phyloP scores from a whole-genome alignment of 2,329 filamentous ascomycete genomes.

The Diaporthe aspalathi region DNA sequence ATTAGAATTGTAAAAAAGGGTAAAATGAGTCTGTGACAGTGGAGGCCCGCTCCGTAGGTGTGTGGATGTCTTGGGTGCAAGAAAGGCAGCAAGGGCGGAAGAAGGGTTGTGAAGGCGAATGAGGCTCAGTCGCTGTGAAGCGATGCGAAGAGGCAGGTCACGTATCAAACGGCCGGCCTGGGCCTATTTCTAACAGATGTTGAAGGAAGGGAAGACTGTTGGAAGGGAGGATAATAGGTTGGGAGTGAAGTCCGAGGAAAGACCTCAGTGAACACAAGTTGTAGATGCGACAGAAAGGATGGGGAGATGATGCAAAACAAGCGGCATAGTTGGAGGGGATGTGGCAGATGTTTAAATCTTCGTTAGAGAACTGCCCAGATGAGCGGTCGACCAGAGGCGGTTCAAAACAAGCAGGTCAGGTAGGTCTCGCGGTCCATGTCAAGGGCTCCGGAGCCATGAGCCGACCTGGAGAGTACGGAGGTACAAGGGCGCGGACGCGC shows the following conservation, averaged over 20 bases:
- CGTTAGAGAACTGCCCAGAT: conserved; percentile 37
- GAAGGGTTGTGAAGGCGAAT: conserved; percentile 2
- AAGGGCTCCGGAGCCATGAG: conserved; percentile 35
- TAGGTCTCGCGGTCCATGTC: conserved; percentile 34
- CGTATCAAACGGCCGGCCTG: conserved; percentile 40
- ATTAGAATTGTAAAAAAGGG: conserved; percentile 33
- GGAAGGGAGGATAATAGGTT: conserved; percentile 20
- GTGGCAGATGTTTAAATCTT: conserved; percentile 40
- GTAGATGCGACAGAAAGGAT: conserved; percentile 29
- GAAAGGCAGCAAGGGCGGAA: conserved; percentile 1
- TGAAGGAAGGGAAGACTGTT: conserved; percentile 21
- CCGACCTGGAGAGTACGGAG: conserved; percentile 33
- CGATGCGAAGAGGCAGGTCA: conserved; percentile 33
- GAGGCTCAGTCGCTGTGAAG: conserved; percentile 33
- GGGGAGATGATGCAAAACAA: conserved; percentile 33
- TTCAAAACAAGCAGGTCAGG: conserved; percentile 34
- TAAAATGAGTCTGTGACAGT: conserved; percentile 32
- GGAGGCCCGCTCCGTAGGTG: conserved; percentile 39
- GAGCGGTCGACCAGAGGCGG: conserved; percentile 37
- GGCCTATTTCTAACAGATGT: conserved; percentile 31
- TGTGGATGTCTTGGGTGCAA: conserved; percentile 24
- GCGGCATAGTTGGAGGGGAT: conserved; percentile 33
- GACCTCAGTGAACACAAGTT: conserved; percentile 20
- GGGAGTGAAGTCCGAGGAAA: conserved; percentile 30
- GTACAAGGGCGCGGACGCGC: conserved; percentile 36